A percentile compares a stretch with the other conserved stretches of the same genome.
phyloP scores from a whole-genome alignment of 1,284 basidiomycete species.

The Phylloporus gajari region DNA sequence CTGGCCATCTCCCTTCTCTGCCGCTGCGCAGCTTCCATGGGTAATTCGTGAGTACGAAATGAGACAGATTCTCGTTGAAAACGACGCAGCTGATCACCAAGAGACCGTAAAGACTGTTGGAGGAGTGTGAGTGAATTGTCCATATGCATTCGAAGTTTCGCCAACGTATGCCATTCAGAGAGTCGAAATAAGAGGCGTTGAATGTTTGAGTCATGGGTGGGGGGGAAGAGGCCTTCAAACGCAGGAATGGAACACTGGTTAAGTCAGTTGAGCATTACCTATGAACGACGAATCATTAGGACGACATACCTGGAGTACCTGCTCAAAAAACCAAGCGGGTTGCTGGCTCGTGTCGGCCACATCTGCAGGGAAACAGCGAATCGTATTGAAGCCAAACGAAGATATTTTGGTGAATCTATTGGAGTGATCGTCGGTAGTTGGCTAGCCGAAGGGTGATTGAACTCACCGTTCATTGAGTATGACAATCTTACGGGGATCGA shows the following conservation, averaged over 20 bases:
- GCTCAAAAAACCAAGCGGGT: not conserved
- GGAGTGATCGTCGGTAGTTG: no score
- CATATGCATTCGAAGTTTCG: not conserved
- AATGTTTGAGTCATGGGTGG: not conserved
- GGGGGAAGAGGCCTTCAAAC: slow-evolving; percentile 9
- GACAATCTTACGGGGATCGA: not conserved
- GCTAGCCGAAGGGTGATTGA: not conserved
- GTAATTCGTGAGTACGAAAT: not conserved
- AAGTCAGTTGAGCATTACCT: not conserved
- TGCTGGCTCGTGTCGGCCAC: not conserved
- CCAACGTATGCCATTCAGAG: slow-evolving; percentile 6
- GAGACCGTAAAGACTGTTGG: not conserved
- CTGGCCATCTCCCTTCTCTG: slow-evolving; percentile 6
- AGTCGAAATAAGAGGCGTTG: not conserved
- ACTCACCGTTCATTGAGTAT: not conserved
- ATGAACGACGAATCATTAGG: no score
- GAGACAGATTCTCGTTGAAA: not conserved
- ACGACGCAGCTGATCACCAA: not conserved
- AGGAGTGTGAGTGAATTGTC: not conserved
- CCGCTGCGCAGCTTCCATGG: not conserved
- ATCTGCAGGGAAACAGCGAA: not conserved
- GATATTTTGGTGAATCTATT: not conserved
- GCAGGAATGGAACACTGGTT: not conserved
- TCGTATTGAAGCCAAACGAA: not conserved
- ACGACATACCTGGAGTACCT: not conserved